These are phyloP conservation scores for Cordyceps pruinosa DNA, from an alignment of 2,329 filamentous ascomycete species.

Conservation along the genomic window DNA sequence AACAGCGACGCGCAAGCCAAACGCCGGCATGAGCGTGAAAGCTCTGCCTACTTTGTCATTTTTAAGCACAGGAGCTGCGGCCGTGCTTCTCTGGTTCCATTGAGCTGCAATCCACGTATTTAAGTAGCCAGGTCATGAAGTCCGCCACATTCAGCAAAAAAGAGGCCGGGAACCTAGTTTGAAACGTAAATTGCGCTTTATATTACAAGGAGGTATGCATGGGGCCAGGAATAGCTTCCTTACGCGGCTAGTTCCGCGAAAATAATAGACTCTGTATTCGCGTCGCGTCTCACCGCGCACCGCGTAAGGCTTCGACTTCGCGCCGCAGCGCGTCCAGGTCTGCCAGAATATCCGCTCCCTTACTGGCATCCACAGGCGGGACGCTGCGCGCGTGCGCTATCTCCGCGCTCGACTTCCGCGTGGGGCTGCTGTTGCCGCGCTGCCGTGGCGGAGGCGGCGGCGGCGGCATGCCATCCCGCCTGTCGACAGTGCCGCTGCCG, in stretches of 20 bases:
- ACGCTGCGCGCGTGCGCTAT: constrained; percentile 1
- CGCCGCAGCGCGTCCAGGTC: constrained; percentile 65
- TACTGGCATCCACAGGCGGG: constrained; percentile 18
- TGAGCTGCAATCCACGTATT: background rate
- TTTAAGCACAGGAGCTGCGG: background rate
- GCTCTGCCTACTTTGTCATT: background rate
- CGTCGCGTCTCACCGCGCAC: constrained; percentile 10
- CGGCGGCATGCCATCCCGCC: constrained; percentile 25
- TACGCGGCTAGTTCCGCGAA: background rate
- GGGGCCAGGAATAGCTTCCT: too few species aligned
- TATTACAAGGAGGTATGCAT: background rate
- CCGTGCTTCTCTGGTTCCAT: background rate
- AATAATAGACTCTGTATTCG: background rate
- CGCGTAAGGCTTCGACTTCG: constrained; percentile 62
- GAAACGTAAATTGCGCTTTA: background rate
- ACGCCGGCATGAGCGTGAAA: background rate
- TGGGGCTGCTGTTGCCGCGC: constrained; percentile 36
- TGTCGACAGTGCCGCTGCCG: constrained; percentile 19
- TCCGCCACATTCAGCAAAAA: background rate
- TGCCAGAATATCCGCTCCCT: constrained; percentile 57
- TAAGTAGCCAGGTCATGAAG: background rate
- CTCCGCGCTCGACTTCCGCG: constrained; percentile 14
- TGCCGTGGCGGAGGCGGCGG: constrained; percentile 41
- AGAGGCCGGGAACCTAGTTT: background rate
- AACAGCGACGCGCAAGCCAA: background rate